Percentiles rank a stretch among this genome's conserved stretches.
phyloP scores from a whole-genome alignment of 2,329 filamentous ascomycete genomes.

The Alternaria sp. region DNA sequence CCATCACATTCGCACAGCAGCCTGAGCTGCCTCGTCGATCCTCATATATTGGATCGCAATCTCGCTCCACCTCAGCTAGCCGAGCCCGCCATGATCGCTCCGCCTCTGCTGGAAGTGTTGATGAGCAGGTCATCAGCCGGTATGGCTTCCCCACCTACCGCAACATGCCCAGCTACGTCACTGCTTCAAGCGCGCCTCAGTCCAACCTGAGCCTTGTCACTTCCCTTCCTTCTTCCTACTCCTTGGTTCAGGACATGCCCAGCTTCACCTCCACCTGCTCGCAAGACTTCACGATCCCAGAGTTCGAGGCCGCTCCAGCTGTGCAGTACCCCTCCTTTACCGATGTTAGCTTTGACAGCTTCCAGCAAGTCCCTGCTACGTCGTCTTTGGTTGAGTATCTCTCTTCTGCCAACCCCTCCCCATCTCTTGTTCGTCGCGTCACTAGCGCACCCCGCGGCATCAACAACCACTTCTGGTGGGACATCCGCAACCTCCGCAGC shows the following conservation, averaged over 20 bases:
- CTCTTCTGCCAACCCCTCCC: slow-evolving; percentile 78
- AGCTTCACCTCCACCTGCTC: slow-evolving; percentile 38
- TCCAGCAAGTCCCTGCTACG: slow-evolving; percentile 49
- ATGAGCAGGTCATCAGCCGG: slow-evolving; percentile 68
- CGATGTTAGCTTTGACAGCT: slow-evolving; percentile 49
- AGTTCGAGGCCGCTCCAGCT: slow-evolving; percentile 47
- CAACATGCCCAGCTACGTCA: slow-evolving; percentile 68
- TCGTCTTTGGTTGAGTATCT: slow-evolving; percentile 82
- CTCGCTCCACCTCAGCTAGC: slow-evolving; percentile 69
- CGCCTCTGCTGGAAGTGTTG: slow-evolving; percentile 71
- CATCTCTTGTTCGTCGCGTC: slow-evolving; percentile 79
- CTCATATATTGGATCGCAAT: slow-evolving; percentile 47
- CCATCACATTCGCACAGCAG: slow-evolving; percentile 58
- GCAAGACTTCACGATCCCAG: slow-evolving; percentile 43
- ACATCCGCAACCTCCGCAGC: slow-evolving; percentile 82
- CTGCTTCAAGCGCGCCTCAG: slow-evolving; percentile 46
- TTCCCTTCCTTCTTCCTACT: slow-evolving; percentile 47
- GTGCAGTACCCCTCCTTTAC: slow-evolving; percentile 53
- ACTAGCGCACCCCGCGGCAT: slow-evolving; percentile 72
- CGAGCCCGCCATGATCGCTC: slow-evolving; percentile 56
- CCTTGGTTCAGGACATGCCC: slow-evolving; percentile 42
- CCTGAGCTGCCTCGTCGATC: slow-evolving; percentile 40
- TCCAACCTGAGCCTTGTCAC: slow-evolving; percentile 49
- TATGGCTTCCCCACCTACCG: slow-evolving; percentile 88
- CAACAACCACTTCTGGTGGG: slow-evolving; percentile 93